phyloP scores from a whole-genome alignment of 1,284 basidiomycete genomes.

The Naganishia albida region DNA sequence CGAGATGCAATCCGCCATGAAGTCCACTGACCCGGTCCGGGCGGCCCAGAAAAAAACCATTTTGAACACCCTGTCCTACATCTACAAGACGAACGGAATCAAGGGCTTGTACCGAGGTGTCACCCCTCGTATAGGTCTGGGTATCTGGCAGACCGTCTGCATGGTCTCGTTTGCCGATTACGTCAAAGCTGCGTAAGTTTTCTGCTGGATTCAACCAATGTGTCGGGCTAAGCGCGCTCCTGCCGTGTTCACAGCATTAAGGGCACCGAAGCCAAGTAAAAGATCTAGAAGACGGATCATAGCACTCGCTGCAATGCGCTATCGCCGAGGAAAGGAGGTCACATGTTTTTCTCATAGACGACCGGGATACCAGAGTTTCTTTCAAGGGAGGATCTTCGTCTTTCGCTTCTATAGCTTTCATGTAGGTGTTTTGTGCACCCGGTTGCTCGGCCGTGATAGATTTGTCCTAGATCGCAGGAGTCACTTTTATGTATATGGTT shows the following conservation, averaged over 20 bases:
- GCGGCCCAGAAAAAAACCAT: slow-evolving; percentile 82
- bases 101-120: slow-evolving; percentile 97
- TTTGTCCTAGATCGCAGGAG: too few species aligned
- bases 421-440: too few species aligned
- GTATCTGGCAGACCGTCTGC: slow-evolving; percentile 64
- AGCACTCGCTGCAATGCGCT: not conserved
- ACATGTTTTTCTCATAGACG: not conserved
- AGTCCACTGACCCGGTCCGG: slow-evolving; percentile 70
- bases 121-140: slow-evolving; percentile 88
- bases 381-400: too few species aligned
- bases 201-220: not conserved
- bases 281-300: not conserved
- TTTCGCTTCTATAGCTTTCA: too few species aligned
- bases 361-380: not conserved
- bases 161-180: slow-evolving; percentile 98
- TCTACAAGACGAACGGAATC: slow-evolving; percentile 95
- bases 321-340: not conserved
- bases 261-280: slow-evolving; percentile 13
- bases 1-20: slow-evolving; percentile 99
- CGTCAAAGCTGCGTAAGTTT: slow-evolving; percentile 73
- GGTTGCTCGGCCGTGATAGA: too few species aligned
- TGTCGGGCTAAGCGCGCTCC: not conserved
- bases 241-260: slow-evolving; percentile 22
- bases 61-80: slow-evolving; percentile 82
- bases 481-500: too few species aligned